Evolutionary conservation across 2,329 filamentous ascomycete genomes (phyloP).

Genomic region (Aspergillus proliferans): DNA sequence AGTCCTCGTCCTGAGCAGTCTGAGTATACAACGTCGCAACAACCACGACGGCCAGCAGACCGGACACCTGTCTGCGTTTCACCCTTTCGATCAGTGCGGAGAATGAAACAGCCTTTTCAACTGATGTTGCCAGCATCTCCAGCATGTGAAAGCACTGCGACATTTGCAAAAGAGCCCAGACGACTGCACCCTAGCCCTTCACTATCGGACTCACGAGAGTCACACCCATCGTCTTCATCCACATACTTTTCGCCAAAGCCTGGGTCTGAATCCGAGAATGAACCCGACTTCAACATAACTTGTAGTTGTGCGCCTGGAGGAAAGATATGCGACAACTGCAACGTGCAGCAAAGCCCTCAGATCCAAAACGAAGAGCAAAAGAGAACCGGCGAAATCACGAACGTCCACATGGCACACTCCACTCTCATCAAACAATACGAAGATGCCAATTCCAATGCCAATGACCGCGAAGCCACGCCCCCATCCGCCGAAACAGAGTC

Average conservation of each 20-base stretch:
- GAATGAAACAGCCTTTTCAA: slow-evolving; percentile 36
- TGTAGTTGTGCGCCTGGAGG: slow-evolving; percentile 5
- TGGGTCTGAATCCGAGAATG: slow-evolving; percentile 14
- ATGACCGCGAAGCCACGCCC: background rate
- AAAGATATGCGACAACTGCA: slow-evolving; percentile 12
- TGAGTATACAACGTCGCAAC: slow-evolving; percentile 22
- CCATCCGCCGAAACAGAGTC: background rate
- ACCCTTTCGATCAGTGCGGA: slow-evolving; percentile 34
- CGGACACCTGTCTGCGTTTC: slow-evolving; percentile 24
- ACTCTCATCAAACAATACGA: slow-evolving; percentile 25
- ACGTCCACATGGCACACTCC: slow-evolving; percentile 29
- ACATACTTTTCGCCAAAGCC: slow-evolving; percentile 21
- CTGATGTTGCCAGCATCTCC: slow-evolving; percentile 31
- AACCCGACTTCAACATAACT: slow-evolving; percentile 3
- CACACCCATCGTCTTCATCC: slow-evolving; percentile 20
- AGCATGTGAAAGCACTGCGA: slow-evolving; percentile 21
- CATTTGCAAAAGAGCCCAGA: slow-evolving; percentile 14
- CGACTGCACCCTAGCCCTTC: slow-evolving; percentile 32
- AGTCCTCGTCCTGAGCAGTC: slow-evolving; percentile 24
- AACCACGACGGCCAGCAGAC: slow-evolving; percentile 20
- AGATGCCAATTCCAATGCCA: background rate
- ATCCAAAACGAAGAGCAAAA: slow-evolving; percentile 3
- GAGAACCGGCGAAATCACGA: slow-evolving; percentile 16
- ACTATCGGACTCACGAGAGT: slow-evolving; percentile 27
- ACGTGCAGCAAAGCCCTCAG: slow-evolving; percentile 9